A percentile compares a stretch with the other conserved stretches of the same genome.
phyloP scores from a whole-genome alignment of 2,329 filamentous ascomycete species.

The Ilyonectria destructans region DNA sequence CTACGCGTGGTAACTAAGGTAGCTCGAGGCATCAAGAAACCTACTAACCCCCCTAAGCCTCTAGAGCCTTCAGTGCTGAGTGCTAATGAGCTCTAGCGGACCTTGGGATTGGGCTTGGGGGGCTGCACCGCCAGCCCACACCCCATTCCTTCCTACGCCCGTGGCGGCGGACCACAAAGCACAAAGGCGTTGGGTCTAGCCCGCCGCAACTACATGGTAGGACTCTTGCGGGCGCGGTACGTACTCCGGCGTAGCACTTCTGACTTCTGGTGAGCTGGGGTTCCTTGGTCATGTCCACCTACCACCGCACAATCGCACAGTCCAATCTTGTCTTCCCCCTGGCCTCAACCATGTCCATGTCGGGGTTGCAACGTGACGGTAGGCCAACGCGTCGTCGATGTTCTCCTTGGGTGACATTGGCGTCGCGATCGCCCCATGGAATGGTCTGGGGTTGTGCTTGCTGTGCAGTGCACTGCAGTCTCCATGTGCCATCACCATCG shows the following conservation, averaged over 20 bases:
- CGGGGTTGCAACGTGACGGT: constrained; percentile 7
- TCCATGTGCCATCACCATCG: constrained; percentile 1
- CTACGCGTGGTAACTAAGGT: neutral
- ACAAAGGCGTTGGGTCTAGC: constrained; percentile 3
- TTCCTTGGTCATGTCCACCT: neutral
- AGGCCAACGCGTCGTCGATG: neutral
- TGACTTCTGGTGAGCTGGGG: neutral
- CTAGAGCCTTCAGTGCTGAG: neutral
- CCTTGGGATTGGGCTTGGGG: neutral
- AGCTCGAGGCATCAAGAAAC: neutral
- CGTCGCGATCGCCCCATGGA: constrained; percentile 10
- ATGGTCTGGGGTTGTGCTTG: constrained; percentile 3
- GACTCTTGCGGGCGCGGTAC: neutral
- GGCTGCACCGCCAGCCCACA: neutral
- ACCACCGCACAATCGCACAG: constrained; percentile 8
- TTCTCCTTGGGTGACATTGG: constrained; percentile 15
- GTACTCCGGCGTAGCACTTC: neutral
- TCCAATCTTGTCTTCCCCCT: constrained; percentile 22
- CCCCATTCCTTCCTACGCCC: constrained; percentile 24
- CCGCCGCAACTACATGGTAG: neutral
- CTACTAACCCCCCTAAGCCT: neutral
- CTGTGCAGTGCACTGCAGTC: neutral
- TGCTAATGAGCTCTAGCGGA: constrained; percentile 4
- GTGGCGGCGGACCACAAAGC: neutral
- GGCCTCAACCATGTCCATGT: constrained; percentile 17